Base-by-base conservation (phyloP, 192 early-diverging fungal species). In the Lunasporangiospora selenospora region DNA sequence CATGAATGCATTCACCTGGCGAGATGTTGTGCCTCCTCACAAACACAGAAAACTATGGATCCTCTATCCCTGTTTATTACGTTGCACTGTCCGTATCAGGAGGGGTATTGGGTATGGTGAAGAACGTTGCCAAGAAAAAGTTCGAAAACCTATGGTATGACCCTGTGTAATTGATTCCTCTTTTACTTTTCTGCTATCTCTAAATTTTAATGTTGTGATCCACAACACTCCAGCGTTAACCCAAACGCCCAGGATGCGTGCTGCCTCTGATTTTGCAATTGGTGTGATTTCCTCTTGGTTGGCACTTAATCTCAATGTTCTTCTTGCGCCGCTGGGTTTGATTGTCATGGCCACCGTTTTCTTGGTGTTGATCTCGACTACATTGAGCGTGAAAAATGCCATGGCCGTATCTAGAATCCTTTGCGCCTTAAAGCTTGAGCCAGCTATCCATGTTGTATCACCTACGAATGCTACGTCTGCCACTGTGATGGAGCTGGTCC, bases 11-110 rank as follows among this genome's bases (percentile, higher is more conserved):
- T n/a, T n/a, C n/a, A n/a, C n/a, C n/a, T n/a, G n/a, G n/a, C n/a
- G n/a, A n/a, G n/a, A n/a, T n/a, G n/a, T n/a, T n/a, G n/a, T n/a
- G n/a, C n/a, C n/a, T n/a, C n/a, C n/a, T n/a, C n/a, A n/a, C n/a
- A n/a, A n/a, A n/a, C n/a, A n/a, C n/a, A 65, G 36, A 13, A 65
- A 44, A 45, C 29, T 65, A 39, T 56, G 55, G 46, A 65, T 38
- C 24, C 55, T 65, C 15, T 56, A 49, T 19, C 30, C 16, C 9
- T 56, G 52, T n/a, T 40, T 55, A 21, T 65, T 53, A 4, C 53
- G 55, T 5, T 56, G 18, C 15, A 45, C 45, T 27, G 55, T 65
- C 12, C 23, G 30, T 29, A 1, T 5, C 12, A 65, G 50, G 15
- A 66, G n/a, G n/a, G n/a, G n/a, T 57, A 33, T 42, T 57, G 21